Conservation (phyloP, 331 rosid genomes). For the Cydonia oblonga region DNA sequence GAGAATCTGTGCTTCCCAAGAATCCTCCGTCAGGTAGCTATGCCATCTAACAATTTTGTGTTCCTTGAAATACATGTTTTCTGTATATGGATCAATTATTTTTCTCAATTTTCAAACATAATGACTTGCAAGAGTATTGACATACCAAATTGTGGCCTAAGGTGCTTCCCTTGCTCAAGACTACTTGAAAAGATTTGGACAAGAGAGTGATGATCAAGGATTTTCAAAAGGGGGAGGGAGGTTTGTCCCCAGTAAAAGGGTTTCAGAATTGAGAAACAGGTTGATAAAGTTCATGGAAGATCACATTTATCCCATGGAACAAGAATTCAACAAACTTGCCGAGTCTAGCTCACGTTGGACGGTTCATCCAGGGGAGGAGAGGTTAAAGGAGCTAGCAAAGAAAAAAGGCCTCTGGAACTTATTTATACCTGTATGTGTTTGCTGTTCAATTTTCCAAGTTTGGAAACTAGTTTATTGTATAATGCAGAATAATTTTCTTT, state of each 20-base stretch:
- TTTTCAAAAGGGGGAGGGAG: constrained; percentile 40
- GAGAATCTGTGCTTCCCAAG: constrained; percentile 58
- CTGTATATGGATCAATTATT: constrained; percentile 4
- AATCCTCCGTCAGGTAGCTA: constrained; percentile 68
- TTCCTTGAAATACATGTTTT: constrained; percentile 9
- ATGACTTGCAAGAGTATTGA: constrained; percentile 11
- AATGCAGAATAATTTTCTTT: not conserved
- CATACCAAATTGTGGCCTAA: constrained; percentile 9
- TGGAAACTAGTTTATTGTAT: not conserved
- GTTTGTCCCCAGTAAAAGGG: constrained; percentile 54
- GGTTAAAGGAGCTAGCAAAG: constrained; percentile 78
- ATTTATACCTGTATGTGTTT: constrained; percentile 73
- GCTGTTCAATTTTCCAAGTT: constrained; percentile 3
- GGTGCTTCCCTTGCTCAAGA: constrained; percentile 18
- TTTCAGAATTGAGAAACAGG: constrained; percentile 45
- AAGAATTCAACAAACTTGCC: constrained; percentile 70
- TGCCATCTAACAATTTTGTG: constrained; percentile 9
- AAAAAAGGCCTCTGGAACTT: constrained; percentile 96
- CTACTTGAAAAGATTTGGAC: constrained; percentile 26
- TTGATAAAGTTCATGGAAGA: constrained; percentile 77
- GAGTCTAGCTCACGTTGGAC: constrained; percentile 82
- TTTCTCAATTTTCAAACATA: constrained; percentile 1
- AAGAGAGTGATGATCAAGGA: constrained; percentile 28
- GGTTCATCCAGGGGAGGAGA: constrained; percentile 84
- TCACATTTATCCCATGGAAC: constrained; percentile 81